Percentiles rank a stretch among this genome's conserved stretches.
These are phyloP conservation scores for Sugiyamaella chiloensis DNA, from an alignment of 805 yeast species.

Conservation along the genomic window DNA sequence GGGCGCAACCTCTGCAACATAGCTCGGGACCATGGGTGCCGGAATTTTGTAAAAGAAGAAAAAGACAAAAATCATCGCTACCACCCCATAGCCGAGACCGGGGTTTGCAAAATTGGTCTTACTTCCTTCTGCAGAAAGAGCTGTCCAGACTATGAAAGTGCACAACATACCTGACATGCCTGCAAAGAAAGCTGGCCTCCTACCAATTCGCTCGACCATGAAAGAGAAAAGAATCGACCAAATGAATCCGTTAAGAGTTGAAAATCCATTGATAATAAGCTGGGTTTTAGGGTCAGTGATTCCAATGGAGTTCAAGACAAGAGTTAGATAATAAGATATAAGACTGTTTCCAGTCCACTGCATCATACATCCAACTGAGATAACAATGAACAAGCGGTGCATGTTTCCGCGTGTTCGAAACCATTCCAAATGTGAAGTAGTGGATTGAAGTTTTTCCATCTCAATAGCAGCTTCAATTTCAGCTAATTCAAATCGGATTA, in stretches of 20 bases:
- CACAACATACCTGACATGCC: constrained; percentile 1
- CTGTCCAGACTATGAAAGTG: constrained; percentile 8
- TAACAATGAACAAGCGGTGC: constrained; percentile 11
- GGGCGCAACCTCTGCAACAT: constrained; percentile 55
- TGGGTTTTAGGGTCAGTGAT: constrained; percentile 30
- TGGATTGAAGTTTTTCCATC: constrained; percentile 4
- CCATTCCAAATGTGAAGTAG: constrained; percentile 3
- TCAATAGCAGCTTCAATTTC: constrained; percentile 9
- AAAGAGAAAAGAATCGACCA: constrained; percentile 11
- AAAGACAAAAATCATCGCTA: constrained; percentile 16
- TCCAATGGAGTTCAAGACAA: constrained; percentile 52
- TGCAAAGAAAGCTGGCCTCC: constrained; percentile 7
- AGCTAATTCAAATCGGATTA: constrained; percentile 7
- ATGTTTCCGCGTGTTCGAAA: constrained; percentile 11
- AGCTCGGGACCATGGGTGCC: constrained; percentile 29
- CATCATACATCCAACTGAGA: constrained; percentile 12
- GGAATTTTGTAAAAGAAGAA: constrained; percentile 18
- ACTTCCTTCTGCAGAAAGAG: constrained; percentile 9
- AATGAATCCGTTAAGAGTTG: constrained; percentile 10
- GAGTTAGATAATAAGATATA: constrained; percentile 22
- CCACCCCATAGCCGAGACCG: constrained; percentile 18
- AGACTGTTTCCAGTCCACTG: constrained; percentile 18
- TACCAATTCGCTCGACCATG: constrained; percentile 11
- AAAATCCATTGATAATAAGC: constrained; percentile 14
- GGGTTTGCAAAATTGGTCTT: constrained; percentile 15